phyloP scores from a whole-genome alignment of 2,329 filamentous ascomycete species.

The Exophiala sp. region DNA sequence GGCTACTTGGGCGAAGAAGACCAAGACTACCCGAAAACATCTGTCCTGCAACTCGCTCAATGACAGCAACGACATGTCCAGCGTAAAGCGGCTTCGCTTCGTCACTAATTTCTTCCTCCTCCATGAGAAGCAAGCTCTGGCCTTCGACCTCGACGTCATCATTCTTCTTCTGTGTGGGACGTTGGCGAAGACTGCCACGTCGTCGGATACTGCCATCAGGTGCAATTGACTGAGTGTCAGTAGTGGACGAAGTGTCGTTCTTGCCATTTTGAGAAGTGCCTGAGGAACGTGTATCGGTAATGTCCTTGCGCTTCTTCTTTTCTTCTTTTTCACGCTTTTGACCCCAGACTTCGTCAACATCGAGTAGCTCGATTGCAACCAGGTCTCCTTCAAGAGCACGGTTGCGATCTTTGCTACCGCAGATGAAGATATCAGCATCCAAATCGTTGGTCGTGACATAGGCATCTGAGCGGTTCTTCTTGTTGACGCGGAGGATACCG shows the following conservation, averaged over 20 bases:
- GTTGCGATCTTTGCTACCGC: slow-evolving; percentile 97
- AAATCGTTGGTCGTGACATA: slow-evolving; percentile 94
- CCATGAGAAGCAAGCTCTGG: slow-evolving; percentile 91
- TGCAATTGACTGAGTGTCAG: slow-evolving; percentile 59
- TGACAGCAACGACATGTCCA: slow-evolving; percentile 93
- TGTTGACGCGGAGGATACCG: slow-evolving; percentile 96
- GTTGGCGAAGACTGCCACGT: slow-evolving; percentile 90
- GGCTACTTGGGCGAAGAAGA: slow-evolving; percentile 89
- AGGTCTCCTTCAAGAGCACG: slow-evolving; percentile 93
- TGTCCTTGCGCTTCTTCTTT: slow-evolving; percentile 99
- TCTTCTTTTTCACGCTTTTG: slow-evolving; percentile 99
- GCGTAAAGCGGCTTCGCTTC: slow-evolving; percentile 97
- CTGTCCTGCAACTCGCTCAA: slow-evolving; percentile 93
- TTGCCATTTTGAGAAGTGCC: slow-evolving; percentile 53
- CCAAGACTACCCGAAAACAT: slow-evolving; percentile 99
- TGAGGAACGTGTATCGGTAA: slow-evolving; percentile 82
- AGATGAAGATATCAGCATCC: slow-evolving; percentile 98
- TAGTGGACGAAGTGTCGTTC: slow-evolving; percentile 57
- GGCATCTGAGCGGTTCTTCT: slow-evolving; percentile 98
- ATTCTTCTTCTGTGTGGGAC: slow-evolving; percentile 99
- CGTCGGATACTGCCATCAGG: slow-evolving; percentile 83
- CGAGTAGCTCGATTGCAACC: slow-evolving; percentile 90
- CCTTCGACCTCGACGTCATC: slow-evolving; percentile 98
- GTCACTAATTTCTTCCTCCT: slow-evolving; percentile 98
- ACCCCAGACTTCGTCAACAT: slow-evolving; percentile 97